Percentiles rank a stretch among this genome's conserved stretches.
Evolutionary conservation across 177 flowering plant genomes (phyloP).

Genomic region (Vitis hybrid): DNA sequence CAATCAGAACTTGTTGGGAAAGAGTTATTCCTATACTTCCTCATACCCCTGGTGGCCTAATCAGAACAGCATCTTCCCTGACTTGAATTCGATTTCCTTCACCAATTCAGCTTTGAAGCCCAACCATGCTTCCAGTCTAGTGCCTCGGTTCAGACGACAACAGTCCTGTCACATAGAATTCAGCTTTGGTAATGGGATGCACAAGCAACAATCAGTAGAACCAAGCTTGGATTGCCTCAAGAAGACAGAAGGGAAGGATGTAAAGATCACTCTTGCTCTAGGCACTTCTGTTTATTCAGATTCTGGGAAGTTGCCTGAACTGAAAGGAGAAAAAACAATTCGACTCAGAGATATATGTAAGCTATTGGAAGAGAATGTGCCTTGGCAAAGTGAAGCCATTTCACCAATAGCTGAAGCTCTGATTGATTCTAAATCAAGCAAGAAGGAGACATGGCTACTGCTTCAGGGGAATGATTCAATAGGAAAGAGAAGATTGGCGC

Average conservation of each 20-base stretch:
- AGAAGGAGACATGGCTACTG: constrained; percentile 50
- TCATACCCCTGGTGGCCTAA: constrained; percentile 51
- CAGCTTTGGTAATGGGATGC: constrained; percentile 28
- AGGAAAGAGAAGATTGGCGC: constrained; percentile 69
- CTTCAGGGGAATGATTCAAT: constrained; percentile 60
- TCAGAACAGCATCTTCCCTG: constrained; percentile 30
- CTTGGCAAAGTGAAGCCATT: constrained; percentile 61
- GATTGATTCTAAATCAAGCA: constrained; percentile 21
- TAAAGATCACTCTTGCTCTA: constrained; percentile 68
- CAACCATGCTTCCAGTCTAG: constrained; percentile 5
- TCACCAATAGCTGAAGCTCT: constrained; percentile 55
- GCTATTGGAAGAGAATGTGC: constrained; percentile 61
- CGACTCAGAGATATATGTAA: constrained; percentile 23
- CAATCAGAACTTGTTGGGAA: constrained; percentile 31
- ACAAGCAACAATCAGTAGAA: constrained; percentile 21
- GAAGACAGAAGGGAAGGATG: constrained; percentile 44
- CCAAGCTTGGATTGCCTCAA: constrained; percentile 55
- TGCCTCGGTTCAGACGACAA: constrained; percentile 47
- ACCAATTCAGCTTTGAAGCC: constrained; percentile 26
- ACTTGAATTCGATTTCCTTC: constrained; percentile 47
- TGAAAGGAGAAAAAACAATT: constrained; percentile 11
- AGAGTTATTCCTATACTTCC: constrained; percentile 25
- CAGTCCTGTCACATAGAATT: constrained; percentile 56
- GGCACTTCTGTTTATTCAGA: constrained; percentile 46
- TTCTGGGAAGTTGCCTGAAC: constrained; percentile 14